Conservation (phyloP, 1,284 basidiomycete genomes). For the Naganishia cerealis region DNA sequence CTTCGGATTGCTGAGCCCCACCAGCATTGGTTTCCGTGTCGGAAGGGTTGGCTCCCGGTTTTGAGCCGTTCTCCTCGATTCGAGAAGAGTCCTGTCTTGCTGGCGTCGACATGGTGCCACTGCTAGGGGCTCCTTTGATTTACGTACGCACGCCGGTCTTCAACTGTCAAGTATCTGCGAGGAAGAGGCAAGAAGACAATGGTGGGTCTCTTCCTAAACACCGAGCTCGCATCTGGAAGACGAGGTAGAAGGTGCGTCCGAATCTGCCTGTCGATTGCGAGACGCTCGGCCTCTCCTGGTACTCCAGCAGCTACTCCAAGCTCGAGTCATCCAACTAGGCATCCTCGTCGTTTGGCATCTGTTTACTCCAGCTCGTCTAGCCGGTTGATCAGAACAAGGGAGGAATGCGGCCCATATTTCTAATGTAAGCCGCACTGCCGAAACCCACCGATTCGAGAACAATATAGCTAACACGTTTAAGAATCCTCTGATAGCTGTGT, state of each 20-base stretch:
- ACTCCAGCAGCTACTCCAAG: no score
- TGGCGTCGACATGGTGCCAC: conserved; percentile 12
- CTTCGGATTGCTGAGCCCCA: conserved; percentile 1
- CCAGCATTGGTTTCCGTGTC: conserved; percentile 7
- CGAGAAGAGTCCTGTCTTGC: conserved; percentile 13
- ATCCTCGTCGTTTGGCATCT: no score
- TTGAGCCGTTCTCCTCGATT: background rate
- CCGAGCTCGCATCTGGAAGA: background rate
- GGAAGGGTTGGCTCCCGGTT: conserved; percentile 16
- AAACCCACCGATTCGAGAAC: background rate
- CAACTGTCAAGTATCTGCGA: background rate
- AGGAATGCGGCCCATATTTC: conserved; percentile 1
- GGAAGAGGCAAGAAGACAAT: background rate
- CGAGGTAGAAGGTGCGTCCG: background rate
- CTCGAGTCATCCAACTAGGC: no score
- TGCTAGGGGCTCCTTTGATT: background rate
- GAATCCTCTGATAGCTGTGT: background rate
- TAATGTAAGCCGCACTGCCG: background rate
- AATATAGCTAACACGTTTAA: background rate
- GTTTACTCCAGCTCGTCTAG: no score
- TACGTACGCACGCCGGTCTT: background rate
- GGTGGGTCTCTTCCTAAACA: background rate
- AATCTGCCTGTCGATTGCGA: background rate
- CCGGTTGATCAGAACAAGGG: background rate
- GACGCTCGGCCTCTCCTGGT: background rate